phyloP scores from a whole-genome alignment of 495 filamentous ascomycete species.

The Cenococcum geophilum region DNA sequence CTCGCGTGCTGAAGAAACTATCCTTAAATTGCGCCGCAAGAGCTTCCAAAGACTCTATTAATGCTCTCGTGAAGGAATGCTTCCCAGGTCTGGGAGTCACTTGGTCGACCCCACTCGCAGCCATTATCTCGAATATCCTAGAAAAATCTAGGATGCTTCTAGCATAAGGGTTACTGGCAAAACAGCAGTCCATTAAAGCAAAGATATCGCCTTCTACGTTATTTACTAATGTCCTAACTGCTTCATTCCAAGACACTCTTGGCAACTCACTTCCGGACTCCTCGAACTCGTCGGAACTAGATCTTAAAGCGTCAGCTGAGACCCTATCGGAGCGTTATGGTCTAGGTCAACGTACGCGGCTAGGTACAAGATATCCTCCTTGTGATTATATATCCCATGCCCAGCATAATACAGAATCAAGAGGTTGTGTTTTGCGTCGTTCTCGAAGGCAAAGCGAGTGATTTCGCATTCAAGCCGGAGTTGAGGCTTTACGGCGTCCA shows the following conservation, averaged over 20 bases:
- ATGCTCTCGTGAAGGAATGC: conserved; percentile 26
- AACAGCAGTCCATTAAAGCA: conserved; percentile 34
- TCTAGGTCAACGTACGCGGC: not conserved
- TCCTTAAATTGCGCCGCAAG: no score
- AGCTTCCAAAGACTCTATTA: conserved; percentile 6
- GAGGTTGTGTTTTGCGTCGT: conserved; percentile 28
- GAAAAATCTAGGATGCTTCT: conserved; percentile 18
- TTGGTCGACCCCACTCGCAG: conserved; percentile 11
- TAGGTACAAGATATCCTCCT: conserved; percentile 16
- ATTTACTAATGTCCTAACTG: conserved; percentile 16
- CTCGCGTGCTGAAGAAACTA: no score
- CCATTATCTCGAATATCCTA: conserved; percentile 21
- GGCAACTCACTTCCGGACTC: not conserved
- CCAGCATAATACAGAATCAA: conserved; percentile 36
- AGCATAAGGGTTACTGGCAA: conserved; percentile 17
- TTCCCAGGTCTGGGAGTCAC: conserved; percentile 20
- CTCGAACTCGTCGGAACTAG: not conserved
- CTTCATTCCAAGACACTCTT: not conserved
- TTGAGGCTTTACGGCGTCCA: conserved; percentile 25
- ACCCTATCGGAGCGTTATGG: not conserved
- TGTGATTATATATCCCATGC: conserved; percentile 24
- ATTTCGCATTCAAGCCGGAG: conserved; percentile 21
- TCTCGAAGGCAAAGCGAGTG: conserved; percentile 15
- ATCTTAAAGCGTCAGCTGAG: not conserved
- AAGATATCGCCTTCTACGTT: conserved; percentile 29